phyloP scores from a whole-genome alignment of 179 eudicot species.

The Gypsophila paniculata region DNA sequence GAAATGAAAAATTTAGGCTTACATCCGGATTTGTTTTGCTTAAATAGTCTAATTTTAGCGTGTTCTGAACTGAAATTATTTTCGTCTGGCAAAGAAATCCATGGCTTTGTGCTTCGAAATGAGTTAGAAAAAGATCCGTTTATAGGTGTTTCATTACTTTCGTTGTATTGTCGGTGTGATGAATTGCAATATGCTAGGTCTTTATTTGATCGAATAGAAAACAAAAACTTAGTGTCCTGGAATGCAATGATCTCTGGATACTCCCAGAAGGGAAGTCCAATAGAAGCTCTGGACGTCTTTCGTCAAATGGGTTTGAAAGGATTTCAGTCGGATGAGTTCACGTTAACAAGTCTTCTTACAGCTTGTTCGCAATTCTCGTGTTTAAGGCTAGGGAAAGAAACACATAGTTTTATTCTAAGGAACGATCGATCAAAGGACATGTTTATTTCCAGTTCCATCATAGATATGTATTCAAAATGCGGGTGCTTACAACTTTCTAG shows the following conservation, averaged over 20 bases:
- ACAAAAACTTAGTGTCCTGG: slow-evolving; percentile 48
- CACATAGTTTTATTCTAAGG: slow-evolving; percentile 59
- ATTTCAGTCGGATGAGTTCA: slow-evolving; percentile 34
- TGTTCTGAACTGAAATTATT: slow-evolving; percentile 37
- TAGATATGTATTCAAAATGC: slow-evolving; percentile 78
- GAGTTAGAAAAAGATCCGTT: slow-evolving; percentile 42
- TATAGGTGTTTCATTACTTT: slow-evolving; percentile 44
- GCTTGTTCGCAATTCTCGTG: slow-evolving; percentile 63
- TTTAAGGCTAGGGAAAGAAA: slow-evolving; percentile 51
- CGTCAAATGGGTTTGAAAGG: slow-evolving; percentile 38
- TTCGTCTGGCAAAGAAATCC: slow-evolving; percentile 46
- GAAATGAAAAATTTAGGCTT: slow-evolving; percentile 44
- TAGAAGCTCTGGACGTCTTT: slow-evolving; percentile 46
- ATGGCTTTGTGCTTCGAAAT: slow-evolving; percentile 53
- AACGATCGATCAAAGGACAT: slow-evolving; percentile 33
- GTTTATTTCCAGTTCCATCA: slow-evolving; percentile 42
- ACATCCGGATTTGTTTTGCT: slow-evolving; percentile 42
- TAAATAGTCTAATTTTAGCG: slow-evolving; percentile 50
- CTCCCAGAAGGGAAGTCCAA: slow-evolving; percentile 42
- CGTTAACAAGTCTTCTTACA: slow-evolving; percentile 43
- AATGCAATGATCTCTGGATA: slow-evolving; percentile 75
- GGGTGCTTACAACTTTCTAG: slow-evolving; percentile 47
- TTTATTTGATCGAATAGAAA: slow-evolving; percentile 40
- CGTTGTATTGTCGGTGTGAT: slow-evolving; percentile 49
- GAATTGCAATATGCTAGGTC: slow-evolving; percentile 32